Evolutionary conservation across 2,329 filamentous ascomycete species (phyloP), one percentile per base, ranked within the genome.

Genomic region (Pseudogymnoascus sp.): DNA sequence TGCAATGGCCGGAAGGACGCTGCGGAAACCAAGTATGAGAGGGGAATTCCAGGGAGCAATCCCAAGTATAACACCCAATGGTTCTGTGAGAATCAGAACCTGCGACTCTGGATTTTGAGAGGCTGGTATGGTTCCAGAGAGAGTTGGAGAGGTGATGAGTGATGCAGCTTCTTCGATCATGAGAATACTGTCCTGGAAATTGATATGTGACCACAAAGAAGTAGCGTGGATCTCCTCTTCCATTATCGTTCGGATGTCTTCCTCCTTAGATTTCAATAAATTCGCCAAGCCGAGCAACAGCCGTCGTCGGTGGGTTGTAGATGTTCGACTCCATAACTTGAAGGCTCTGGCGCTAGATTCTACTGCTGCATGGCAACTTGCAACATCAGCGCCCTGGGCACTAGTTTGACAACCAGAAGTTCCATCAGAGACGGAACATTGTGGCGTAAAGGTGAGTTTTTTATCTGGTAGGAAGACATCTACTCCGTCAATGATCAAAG

Each of bases 11-110:
- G 64, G 60, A 1, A 60, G 50, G 3, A 68, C 61, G 7, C 68
- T 53, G 11, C 68, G 67, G 11, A 70, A 23, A 7, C 69, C 70
- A 23, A 73, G 66, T 26, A 68, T 63, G n/a, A 67, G 64, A 0
- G 72, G 70, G 1, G 71, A 67, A 60, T 73, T 74, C 71, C 72
- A 74, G 11, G 72, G 72, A 6, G 67, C 70, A 33, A 75, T 74
- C 2, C 70, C 71, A 0, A 74, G 63, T 29, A 72, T 64, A 2
- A 75, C 73, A 11, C 73, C 72, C 35, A 71, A 70, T 0, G 72
- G 71, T 42, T 71, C 67, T 15, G 26, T 62, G 15, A 64, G 46
- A 17, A 68, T 33, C 4, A 67, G 46, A 15, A 62, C 62, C 15
- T 63, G 62, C 9, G 61, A n/a, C n/a, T 60, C 37, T 10, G 35